phyloP scores from a whole-genome alignment of 1,139 yeast genomes.

The Taiozyma sp. region DNA sequence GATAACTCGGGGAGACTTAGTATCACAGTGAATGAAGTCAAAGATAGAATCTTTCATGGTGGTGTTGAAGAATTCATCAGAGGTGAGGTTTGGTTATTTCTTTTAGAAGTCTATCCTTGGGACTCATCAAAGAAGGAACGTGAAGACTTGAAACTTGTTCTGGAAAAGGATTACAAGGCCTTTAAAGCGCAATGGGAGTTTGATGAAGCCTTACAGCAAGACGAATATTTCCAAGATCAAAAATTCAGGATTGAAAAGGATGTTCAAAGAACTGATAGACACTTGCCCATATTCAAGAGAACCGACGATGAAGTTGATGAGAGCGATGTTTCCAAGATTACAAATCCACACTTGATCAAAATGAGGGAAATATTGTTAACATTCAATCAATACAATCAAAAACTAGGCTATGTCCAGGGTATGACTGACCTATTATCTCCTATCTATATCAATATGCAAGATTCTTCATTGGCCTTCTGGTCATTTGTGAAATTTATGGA shows the following conservation, averaged over 20 bases:
- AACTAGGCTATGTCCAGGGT: conserved; percentile 95
- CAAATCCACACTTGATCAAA: conserved; percentile 62
- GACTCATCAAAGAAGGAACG: conserved; percentile 73
- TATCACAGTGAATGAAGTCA: conserved; percentile 72
- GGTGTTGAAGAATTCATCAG: conserved; percentile 65
- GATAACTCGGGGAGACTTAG: conserved; percentile 69
- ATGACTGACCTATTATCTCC: conserved; percentile 95
- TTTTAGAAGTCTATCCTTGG: conserved; percentile 87
- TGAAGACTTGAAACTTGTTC: conserved; percentile 47
- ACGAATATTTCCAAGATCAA: conserved; percentile 85
- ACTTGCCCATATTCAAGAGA: conserved; percentile 58
- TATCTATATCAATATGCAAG: conserved; percentile 66
- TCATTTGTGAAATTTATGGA: conserved; percentile 88
- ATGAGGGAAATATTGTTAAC: conserved; percentile 80
- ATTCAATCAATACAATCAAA: conserved; percentile 76
- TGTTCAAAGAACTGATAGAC: conserved; percentile 86
- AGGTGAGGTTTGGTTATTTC: conserved; percentile 79
- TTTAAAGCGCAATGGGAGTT: conserved; percentile 63
- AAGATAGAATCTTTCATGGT: conserved; percentile 84
- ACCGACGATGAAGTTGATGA: conserved; percentile 32
- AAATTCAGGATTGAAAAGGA: conserved; percentile 89
- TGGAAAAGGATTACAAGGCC: conserved; percentile 60
- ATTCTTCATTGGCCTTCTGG: conserved; percentile 84
- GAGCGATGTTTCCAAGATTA: conserved; percentile 52
- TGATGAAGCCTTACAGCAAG: conserved; percentile 52